Base-by-base conservation (phyloP, 2,329 filamentous ascomycete species). In the Rhinocladiella similis region DNA sequence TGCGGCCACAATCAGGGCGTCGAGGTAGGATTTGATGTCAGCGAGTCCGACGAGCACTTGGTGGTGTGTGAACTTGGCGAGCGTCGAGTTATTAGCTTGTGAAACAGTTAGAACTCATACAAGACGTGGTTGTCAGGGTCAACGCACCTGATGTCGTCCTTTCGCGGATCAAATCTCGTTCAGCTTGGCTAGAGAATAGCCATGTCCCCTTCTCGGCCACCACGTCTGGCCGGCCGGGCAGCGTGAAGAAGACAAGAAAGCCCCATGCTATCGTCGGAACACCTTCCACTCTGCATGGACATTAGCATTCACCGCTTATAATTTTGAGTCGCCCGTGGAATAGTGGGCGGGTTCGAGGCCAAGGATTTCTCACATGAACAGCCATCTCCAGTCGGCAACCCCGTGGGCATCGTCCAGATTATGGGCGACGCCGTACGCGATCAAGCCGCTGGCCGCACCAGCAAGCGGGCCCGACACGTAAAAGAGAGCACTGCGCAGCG, bases 391-490 rank as follows among this genome's bases (percentile, higher is more conserved):
- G 1, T 85, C 83, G 1, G 76, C 70, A 1, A 86, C 71, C 0
- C 86, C 86, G 2, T 16, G 9, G 3, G 47, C 35, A 5, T 57
- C 59, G 57, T 86, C 77, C 76, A 91, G 80, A 47, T 86, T 83
- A 13, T 75, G 74, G 0, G 82, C 84, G 50, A 91, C 88, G 20
- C 87, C 84, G 0, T 82, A 83, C 1, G 82, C 78, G 36, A 86
- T 81, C 7, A 86, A 70, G 1, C 86, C 87, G 0, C 85, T 87
- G 65, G 90, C 89, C 1, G 88, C 87, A 2, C 87, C 87, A 1
- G 85, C 86, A 20, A 90, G 80, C 25, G 90, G 51, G 4, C 14
- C 48, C 10, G 41, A n/a, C 4, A 7, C 14, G 22, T 47, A 59
- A n/a, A 43, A 38, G 12, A 38, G 12, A 38, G 4, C 53, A 13